Base-by-base conservation (phyloP, 139 green algal genomes). In the Chlorella sp. region DNA sequence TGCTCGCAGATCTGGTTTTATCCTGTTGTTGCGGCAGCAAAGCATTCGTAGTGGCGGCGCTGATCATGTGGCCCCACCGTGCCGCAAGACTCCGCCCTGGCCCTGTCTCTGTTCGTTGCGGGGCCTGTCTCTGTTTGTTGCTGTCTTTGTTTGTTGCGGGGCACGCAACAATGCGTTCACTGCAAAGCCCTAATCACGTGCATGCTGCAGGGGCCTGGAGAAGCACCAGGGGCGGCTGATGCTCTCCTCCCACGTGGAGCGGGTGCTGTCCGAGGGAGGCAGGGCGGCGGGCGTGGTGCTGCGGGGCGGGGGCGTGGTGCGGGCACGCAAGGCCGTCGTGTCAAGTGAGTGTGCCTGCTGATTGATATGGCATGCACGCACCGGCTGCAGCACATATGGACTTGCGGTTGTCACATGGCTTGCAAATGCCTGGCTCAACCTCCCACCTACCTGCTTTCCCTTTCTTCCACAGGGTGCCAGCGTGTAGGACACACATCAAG, bases 181-280 rank as follows among this genome's bases (percentile, higher is more conserved):
- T n/a, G n/a, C n/a, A n/a, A n/a, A n/a, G n/a, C n/a, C n/a, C n/a
- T n/a, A n/a, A n/a, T n/a, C 29, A 68, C 14, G 33, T 67, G 17
- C 62, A 33, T 29, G 3, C 3, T 77, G 51, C 68, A 87, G 83
- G 65, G 92, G 92, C 20, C n/a, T 99, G 59, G 85, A 93, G 72
- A 96, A 96, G 82, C 74, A 70, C 4, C 92, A 93, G 17, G 95
- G 95, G 2, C 64, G 81, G 22, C 62, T 99, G 60, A 35, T 88
- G 69, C 76, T 96, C 30, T 76, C 80, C 75, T 67, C 79, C 3
- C 91, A 97, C 71, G 95, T 98, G 36, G 91, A 98, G 60, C 62
- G 84, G 17, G 76, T 98, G 10, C 23, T 91, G 34, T 61, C 94
- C 0, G 88, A 94, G 63, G 74, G 67, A 2, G 80, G 81, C 1